These are phyloP conservation scores for Strobilomyces dryophilus DNA, from an alignment of 768 basidiomycete genomes.

Conservation along the genomic window DNA sequence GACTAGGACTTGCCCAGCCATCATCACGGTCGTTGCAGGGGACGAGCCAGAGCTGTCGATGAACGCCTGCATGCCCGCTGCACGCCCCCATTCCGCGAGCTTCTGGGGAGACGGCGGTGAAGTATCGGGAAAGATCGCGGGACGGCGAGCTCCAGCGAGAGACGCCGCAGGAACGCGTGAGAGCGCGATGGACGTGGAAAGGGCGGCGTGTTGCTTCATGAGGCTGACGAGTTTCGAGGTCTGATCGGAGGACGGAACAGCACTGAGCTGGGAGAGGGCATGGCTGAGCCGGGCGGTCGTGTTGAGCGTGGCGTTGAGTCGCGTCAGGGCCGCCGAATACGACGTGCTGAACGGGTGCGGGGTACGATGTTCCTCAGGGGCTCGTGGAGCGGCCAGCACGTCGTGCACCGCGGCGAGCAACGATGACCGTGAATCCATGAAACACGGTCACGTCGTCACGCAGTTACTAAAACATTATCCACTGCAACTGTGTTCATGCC, in stretches of 20 bases:
- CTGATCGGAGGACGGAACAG: constrained; percentile 43
- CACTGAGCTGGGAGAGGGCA: constrained; percentile 46
- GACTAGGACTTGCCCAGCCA: constrained; percentile 79
- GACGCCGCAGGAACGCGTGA: constrained; percentile 21
- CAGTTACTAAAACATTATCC: too few species aligned
- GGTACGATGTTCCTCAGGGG: constrained; percentile 8
- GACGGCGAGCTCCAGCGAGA: constrained; percentile 18
- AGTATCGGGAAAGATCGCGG: constrained; percentile 26
- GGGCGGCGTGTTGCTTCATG: constrained; percentile 59
- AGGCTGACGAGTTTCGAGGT: constrained; percentile 67
- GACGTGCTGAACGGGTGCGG: constrained; percentile 27
- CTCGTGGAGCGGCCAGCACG: constrained; percentile 20
- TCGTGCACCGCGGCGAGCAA: constrained; percentile 27
- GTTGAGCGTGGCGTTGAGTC: constrained; percentile 50
- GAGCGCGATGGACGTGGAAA: constrained; percentile 24
- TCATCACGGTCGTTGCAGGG: constrained; percentile 48
- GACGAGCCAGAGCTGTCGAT: constrained; percentile 48
- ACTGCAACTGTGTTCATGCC: too few species aligned
- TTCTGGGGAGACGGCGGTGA: constrained; percentile 31
- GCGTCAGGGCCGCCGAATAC: constrained; percentile 18
- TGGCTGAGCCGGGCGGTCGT: constrained; percentile 49
- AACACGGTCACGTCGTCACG: too few species aligned
- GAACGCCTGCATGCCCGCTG: constrained; percentile 73
- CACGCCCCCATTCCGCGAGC: constrained; percentile 57
- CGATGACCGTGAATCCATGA: constrained; percentile 16